phyloP scores from a whole-genome alignment of 2,329 filamentous ascomycete genomes.

The Grosmannia serpens region DNA sequence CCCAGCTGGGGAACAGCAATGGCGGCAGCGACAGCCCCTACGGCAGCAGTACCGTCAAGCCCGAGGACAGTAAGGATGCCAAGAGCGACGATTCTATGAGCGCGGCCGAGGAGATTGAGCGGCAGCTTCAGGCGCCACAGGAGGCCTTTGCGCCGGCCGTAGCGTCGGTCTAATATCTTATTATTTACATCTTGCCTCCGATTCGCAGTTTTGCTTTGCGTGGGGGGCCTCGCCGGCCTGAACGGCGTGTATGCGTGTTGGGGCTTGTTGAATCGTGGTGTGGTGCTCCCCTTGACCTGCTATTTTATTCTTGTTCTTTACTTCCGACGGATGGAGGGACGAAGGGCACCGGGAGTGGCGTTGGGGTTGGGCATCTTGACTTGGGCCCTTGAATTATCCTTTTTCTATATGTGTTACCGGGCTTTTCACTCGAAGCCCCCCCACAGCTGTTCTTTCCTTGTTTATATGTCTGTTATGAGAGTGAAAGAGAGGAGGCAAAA shows the following conservation, averaged over 20 bases:
- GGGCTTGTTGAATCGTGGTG: background rate
- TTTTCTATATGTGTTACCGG: background rate
- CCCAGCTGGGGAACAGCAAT: constrained; percentile 13
- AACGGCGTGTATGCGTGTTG: background rate
- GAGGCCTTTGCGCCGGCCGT: background rate
- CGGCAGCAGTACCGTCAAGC: background rate
- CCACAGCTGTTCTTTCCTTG: background rate
- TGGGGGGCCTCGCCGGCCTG: no score
- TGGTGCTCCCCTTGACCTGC: background rate
- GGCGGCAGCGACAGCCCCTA: background rate
- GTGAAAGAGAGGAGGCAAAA: background rate
- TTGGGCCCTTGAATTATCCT: background rate
- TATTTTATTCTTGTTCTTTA: background rate
- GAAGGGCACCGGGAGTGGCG: background rate
- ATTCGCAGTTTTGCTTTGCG: background rate
- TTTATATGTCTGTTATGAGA: background rate
- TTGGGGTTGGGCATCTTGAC: background rate
- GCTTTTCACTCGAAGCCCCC: background rate
- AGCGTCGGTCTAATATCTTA: background rate
- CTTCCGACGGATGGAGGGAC: background rate
- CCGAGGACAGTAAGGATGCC: constrained; percentile 2
- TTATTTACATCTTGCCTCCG: background rate
- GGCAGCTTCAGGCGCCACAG: constrained; percentile 34
- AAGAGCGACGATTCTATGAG: constrained; percentile 30
- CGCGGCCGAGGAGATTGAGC: constrained; percentile 41